Base-by-base conservation (phyloP, 169 alveolate genomes). In the Prorocentrum cordatum region DNA sequence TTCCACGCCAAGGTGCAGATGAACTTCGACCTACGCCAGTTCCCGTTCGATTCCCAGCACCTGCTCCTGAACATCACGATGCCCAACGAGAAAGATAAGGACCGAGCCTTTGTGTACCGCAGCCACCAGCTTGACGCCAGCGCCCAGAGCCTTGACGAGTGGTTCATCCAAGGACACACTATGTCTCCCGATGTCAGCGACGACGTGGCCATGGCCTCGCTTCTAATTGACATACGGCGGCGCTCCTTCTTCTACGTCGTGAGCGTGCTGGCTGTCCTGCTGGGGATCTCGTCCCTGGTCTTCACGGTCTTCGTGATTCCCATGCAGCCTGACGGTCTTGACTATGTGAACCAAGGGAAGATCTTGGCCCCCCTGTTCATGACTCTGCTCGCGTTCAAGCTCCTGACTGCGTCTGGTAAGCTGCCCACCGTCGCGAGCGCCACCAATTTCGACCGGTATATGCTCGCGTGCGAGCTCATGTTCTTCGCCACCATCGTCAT, bases 371-470 rank as follows among this genome's bases (percentile, higher is more conserved):
- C 88, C 9, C 47, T 77, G 54, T 45, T 77, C 61, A 77, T 77
- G 88, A 77, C 88, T 50, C 24, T 77, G 27, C 36, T 77, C 24
- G 88, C 88, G 47, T 77, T 77, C 75, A 77, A 77, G 88, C 47
- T 77, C 42, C 67, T 77, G 64, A 77, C 88, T 6, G 88, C 88
- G 62, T 77, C 88, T 59, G 88, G 88, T 29, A 77, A 77, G 88
- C 54, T 77, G n/a, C 88, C 88, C 33, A 77, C 54, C 45, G 88
- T 77, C 39, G 88, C 88, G 26, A 77, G 59, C 27, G 88, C 88
- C 27, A 77, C 88, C 42, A 59, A 59, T 75, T 77, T 77, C 24
- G 88, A 77, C 47, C 88, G 88, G 12, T 77, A 77, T 22, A 75
- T 77, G 33, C 32, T 77, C 26, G 88, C 88, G 2, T 35, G 75